Percentiles rank a stretch among this genome's conserved stretches.
These are phyloP conservation scores for Cercophora samala DNA, from an alignment of 495 filamentous ascomycete species.

Conservation along the genomic window DNA sequence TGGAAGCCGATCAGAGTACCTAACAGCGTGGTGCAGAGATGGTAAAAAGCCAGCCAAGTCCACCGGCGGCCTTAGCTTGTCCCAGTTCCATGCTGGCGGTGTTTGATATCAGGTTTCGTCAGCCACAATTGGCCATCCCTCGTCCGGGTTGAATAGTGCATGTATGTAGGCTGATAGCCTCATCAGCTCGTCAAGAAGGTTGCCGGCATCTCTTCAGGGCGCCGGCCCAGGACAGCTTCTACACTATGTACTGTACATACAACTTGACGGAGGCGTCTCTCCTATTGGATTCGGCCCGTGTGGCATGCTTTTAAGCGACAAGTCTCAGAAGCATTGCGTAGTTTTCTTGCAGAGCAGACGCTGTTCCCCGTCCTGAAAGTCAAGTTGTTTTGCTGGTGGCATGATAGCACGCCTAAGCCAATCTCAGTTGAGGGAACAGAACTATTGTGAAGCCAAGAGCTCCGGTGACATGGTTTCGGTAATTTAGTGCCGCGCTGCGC, in stretches of 20 bases:
- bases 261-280: neutral
- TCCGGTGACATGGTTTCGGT: neutral
- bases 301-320: neutral
- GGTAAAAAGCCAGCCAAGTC: neutral
- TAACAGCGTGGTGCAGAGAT: neutral
- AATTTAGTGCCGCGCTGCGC: neutral
- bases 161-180: neutral
- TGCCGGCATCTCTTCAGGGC: neutral
- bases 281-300: neutral
- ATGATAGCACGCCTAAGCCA: neutral
- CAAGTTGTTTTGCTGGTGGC: too few relatives aligned
- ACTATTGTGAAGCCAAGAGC: neutral
- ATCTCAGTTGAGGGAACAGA: neutral
- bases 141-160: neutral
- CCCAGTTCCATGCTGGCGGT: conserved; percentile 1
- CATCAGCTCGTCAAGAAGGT: neutral
- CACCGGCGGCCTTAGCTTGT: neutral
- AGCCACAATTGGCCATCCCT: neutral
- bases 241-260: neutral
- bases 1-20: neutral
- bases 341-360: neutral
- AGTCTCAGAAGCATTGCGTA: neutral
- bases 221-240: too few relatives aligned
- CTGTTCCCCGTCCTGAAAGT: neutral
- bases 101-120: neutral